Percentiles rank a stretch among this genome's conserved stretches.
These are phyloP conservation scores for Ganoderma multipileum DNA, from an alignment of 1,284 basidiomycete species.

Conservation along the genomic window DNA sequence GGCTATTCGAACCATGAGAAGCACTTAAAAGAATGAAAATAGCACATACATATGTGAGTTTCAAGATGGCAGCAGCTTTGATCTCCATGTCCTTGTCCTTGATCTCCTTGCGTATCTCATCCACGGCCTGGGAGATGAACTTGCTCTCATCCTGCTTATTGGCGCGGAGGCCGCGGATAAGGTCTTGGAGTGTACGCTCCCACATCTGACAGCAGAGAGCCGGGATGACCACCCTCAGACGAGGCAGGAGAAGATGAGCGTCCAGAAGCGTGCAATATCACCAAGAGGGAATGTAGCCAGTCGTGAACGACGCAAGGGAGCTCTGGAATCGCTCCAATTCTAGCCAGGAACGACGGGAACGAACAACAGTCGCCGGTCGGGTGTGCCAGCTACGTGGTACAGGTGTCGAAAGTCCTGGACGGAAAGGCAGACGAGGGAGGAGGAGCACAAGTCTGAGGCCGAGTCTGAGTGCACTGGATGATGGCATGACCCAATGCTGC, in stretches of 20 bases:
- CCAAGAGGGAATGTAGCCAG: neutral
- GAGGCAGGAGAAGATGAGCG: neutral
- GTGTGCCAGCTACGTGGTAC: neutral
- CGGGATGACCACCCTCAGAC: too few relatives aligned
- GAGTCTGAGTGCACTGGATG: neutral
- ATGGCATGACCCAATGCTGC: conserved; percentile 1
- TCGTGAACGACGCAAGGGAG: neutral
- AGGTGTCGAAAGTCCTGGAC: neutral
- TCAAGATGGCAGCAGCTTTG: conserved; percentile 94
- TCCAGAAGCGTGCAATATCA: conserved; percentile 1
- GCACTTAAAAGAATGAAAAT: neutral
- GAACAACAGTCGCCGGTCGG: neutral
- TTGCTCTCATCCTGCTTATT: conserved; percentile 86
- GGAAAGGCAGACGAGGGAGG: neutral
- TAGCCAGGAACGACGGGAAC: neutral
- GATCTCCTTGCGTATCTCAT: conserved; percentile 92
- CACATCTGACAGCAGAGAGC: conserved; percentile 65
- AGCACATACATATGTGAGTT: conserved; percentile 87
- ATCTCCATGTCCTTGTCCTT: conserved; percentile 95
- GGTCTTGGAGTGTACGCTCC: conserved; percentile 92
- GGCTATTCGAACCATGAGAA: neutral
- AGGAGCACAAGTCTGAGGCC: neutral
- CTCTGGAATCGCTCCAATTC: neutral
- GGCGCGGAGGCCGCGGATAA: conserved; percentile 88
- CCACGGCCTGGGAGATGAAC: conserved; percentile 82